phyloP scores from a whole-genome alignment of 768 basidiomycete species.

The Termitomyces sp. region DNA sequence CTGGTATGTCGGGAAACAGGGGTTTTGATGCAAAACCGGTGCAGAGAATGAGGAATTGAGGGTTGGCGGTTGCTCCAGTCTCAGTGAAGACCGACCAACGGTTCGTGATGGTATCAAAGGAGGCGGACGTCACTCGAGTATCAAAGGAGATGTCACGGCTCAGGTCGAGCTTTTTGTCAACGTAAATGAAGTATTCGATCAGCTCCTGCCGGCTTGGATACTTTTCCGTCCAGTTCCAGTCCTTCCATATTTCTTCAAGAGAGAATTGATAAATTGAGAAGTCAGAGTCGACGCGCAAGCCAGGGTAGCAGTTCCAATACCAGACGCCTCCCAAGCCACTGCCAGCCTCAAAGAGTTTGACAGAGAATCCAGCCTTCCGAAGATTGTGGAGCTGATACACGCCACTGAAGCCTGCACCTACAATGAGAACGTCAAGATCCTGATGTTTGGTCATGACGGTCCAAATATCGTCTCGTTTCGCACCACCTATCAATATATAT shows the following conservation, averaged over 20 bases:
- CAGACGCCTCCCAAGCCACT: constrained; percentile 18
- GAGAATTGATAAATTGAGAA: no score
- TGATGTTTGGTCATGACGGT: background rate
- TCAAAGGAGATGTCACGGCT: constrained; percentile 18
- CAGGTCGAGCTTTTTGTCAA: constrained; percentile 21
- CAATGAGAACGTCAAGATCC: constrained; percentile 18
- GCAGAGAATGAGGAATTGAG: constrained; percentile 18
- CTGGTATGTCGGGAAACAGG: constrained; percentile 15
- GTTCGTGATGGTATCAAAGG: constrained; percentile 13
- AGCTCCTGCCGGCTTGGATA: no score
- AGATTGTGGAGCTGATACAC: constrained; percentile 14
- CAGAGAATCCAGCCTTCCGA: constrained; percentile 14
- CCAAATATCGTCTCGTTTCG: background rate
- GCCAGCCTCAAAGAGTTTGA: constrained; percentile 17
- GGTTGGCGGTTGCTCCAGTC: constrained; percentile 9
- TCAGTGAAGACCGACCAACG: constrained; percentile 18
- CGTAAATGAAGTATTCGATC: no score
- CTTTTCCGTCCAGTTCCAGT: no score
- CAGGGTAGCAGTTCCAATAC: constrained; percentile 23
- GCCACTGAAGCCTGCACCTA: constrained; percentile 21
- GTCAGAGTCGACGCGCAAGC: constrained; percentile 22
- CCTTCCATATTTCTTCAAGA: no score
- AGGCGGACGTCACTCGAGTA: constrained; percentile 16
- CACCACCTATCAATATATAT: background rate
- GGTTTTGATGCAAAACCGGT: constrained; percentile 20